A percentile compares a stretch with the other conserved stretches of the same genome.
Conservation (phyloP, 305 asterid genomes). For the Solanum chacoense region DNA sequence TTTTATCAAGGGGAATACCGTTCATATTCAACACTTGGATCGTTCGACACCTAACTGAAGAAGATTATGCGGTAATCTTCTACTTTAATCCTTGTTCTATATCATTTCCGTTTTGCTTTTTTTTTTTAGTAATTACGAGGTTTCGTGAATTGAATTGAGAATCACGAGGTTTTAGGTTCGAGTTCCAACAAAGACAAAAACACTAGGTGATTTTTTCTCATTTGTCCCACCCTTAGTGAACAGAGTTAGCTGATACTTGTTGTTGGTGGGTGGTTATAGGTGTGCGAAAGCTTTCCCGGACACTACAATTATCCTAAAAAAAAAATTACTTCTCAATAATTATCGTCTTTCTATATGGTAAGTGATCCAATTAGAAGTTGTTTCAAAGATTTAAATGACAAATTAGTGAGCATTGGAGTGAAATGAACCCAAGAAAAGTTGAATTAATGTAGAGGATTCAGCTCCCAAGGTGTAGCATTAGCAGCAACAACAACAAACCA, state of each 20-base stretch:
- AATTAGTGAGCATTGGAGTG: not conserved
- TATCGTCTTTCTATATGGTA: not conserved
- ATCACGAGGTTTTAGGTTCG: not conserved
- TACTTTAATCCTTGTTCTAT: not conserved
- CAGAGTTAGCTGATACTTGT: not conserved
- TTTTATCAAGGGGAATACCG: constrained; percentile 76
- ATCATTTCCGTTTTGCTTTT: not conserved
- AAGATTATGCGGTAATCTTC: constrained; percentile 62
- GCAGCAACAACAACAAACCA: not conserved
- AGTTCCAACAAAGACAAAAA: not conserved
- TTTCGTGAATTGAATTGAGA: not conserved
- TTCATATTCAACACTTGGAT: constrained; percentile 88
- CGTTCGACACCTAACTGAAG: constrained; percentile 63
- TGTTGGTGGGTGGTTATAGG: not conserved
- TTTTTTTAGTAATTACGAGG: not conserved
- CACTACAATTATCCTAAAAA: not conserved
- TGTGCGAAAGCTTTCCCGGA: not conserved
- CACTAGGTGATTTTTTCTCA: not conserved
- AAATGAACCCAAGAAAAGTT: not conserved
- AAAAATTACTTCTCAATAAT: not conserved
- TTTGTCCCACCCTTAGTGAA: not conserved
- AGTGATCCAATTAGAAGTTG: not conserved
- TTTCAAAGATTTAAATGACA: not conserved
- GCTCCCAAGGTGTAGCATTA: not conserved
- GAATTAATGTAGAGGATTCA: not conserved